phyloP scores from a whole-genome alignment of 805 yeast genomes.

The Wickerhamiella bombiphila region DNA sequence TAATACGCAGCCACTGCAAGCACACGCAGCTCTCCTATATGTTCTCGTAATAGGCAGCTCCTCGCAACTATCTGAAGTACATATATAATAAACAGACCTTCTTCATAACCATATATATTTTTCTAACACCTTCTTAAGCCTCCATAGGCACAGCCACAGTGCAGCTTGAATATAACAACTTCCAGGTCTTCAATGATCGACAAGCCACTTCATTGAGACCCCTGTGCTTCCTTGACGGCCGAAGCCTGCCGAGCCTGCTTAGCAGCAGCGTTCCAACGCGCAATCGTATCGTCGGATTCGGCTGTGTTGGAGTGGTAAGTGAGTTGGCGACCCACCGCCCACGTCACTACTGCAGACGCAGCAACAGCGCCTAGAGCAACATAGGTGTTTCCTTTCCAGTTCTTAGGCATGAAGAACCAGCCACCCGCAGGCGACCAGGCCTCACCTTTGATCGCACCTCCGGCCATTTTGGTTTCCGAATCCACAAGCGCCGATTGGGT shows the following conservation, averaged over 20 bases:
- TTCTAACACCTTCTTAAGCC: too few relatives aligned
- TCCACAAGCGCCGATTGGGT: not conserved
- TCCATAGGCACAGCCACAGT: too few relatives aligned
- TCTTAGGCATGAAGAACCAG: slow-evolving; percentile 40
- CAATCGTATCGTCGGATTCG: slow-evolving; percentile 28
- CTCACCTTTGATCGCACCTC: slow-evolving; percentile 21
- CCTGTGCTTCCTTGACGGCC: slow-evolving; percentile 17
- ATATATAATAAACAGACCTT: too few relatives aligned
- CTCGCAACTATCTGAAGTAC: too few relatives aligned
- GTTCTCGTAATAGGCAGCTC: too few relatives aligned
- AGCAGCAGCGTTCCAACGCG: slow-evolving; percentile 36
- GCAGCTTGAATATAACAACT: too few relatives aligned
- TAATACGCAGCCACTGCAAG: too few relatives aligned
- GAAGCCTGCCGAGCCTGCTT: slow-evolving; percentile 22
- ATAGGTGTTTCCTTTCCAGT: slow-evolving; percentile 32
- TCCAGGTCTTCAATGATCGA: too few relatives aligned
- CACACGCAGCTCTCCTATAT: too few relatives aligned
- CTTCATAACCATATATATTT: too few relatives aligned
- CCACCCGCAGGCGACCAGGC: slow-evolving; percentile 38
- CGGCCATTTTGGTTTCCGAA: slow-evolving; percentile 12
- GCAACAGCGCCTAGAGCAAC: slow-evolving; percentile 29
- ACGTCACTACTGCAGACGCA: slow-evolving; percentile 24
- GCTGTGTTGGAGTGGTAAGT: slow-evolving; percentile 26
- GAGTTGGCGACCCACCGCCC: slow-evolving; percentile 27
- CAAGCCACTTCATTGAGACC: slow-evolving; percentile 5